Evolutionary conservation across 257 asterid genomes (phyloP), one percentile per base, ranked within the genome.

Genomic region (Solanum sejunctum): DNA sequence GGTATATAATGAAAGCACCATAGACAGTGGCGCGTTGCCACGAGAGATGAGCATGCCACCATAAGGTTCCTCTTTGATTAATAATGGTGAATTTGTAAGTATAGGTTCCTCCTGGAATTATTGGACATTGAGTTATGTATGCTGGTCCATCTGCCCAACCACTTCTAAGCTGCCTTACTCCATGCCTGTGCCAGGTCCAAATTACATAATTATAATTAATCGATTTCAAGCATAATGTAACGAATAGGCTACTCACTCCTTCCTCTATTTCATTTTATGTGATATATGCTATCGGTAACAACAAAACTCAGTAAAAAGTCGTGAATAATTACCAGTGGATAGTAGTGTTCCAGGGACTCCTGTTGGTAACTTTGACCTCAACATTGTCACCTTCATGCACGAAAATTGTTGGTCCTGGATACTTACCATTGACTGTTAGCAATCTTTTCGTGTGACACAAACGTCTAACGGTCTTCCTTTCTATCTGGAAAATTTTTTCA

Each of bases 141-240:
- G 98, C 95, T 10, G 98, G 95, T 17, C 98, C 98, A 36, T 95
- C 98, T 6, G 97, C 97, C 98, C 97, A 95, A 17, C 91, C 98
- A 1, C 91, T 93, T 66, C 97, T 83, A 47, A 88, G 6, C 21
- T 93, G 98, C 54, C 97, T 64, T 49, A 95, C 87, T 45, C 98
- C 97, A 57, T 95, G 98, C 97, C 98, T 95, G 43, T 28, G 45
- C 67, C 83, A 82, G 23, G 36, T 81, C 7, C 39, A 16, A 47
- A 28, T 56, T 17, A 4, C 69, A 26, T 28, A 10, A 26, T 47
- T 66, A 52, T 41, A 52, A n/a, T 39, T 67, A 15, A 28, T 67
- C 41, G 41, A 36, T 36, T 36, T 36, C 6, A 36, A 32, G 49
- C 28, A 57, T 58, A 61, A 64, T 28, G n/a, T 28, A 64, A 28